These are phyloP conservation scores for Colletotrichum nymphaeae DNA, from an alignment of 2,329 filamentous ascomycete genomes.

Conservation along the genomic window DNA sequence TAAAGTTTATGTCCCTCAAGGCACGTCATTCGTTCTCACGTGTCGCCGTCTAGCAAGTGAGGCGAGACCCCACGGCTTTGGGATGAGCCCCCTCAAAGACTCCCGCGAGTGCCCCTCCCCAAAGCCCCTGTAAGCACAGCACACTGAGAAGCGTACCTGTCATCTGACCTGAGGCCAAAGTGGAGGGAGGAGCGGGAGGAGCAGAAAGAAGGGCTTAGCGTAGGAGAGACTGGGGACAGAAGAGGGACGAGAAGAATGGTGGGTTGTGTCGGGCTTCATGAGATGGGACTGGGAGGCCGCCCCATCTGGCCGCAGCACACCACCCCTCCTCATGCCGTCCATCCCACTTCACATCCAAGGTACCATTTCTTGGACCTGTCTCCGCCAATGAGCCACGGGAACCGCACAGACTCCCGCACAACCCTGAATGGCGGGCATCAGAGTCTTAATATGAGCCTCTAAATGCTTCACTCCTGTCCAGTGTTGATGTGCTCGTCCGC, in stretches of 20 bases:
- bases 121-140: no score
- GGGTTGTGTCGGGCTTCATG: slow-evolving; percentile 34
- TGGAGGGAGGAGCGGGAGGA: slow-evolving; percentile 30
- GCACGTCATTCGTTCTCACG: slow-evolving; percentile 28
- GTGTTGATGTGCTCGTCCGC: neutral
- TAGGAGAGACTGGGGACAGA: slow-evolving; percentile 19
- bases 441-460: slow-evolving; percentile 28
- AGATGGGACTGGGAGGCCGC: slow-evolving; percentile 33
- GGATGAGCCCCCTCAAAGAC: neutral
- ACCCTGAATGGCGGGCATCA: slow-evolving; percentile 33
- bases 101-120: neutral
- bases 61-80: neutral
- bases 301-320: slow-evolving; percentile 32
- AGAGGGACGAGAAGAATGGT: slow-evolving; percentile 16
- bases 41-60: neutral
- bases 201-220: slow-evolving; percentile 26
- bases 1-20: neutral
- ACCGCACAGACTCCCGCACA: slow-evolving; percentile 39
- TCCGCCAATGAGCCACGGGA: slow-evolving; percentile 37
- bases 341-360: slow-evolving; percentile 31
- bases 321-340: slow-evolving; percentile 27
- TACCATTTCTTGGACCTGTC: slow-evolving; percentile 27
- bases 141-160: slow-evolving; percentile 12
- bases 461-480: slow-evolving; percentile 11
- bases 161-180: slow-evolving; percentile 18